Evolutionary conservation across 1,139 yeast species (phyloP).

Genomic region (Debaryomyces coudertii): DNA sequence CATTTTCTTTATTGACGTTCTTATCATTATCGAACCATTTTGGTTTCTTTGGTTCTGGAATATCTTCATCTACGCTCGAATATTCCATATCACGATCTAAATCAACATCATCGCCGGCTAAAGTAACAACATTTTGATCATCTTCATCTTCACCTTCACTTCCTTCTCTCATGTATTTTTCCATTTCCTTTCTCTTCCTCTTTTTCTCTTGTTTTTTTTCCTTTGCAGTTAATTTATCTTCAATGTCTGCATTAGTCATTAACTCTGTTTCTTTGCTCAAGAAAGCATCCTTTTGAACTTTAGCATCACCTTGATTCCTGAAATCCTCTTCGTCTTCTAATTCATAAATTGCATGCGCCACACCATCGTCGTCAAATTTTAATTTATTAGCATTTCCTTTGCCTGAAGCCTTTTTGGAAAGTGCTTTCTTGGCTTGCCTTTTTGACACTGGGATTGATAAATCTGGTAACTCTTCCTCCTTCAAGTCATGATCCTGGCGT

Average conservation of each 20-base stretch:
- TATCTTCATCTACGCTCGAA: slow-evolving; percentile 38
- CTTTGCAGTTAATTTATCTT: slow-evolving; percentile 81
- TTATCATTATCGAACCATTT: slow-evolving; percentile 57
- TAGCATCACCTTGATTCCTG: slow-evolving; percentile 73
- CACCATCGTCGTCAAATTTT: slow-evolving; percentile 92
- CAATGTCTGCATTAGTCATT: slow-evolving; percentile 73
- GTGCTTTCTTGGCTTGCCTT: slow-evolving; percentile 84
- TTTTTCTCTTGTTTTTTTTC: slow-evolving; percentile 87
- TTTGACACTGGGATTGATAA: slow-evolving; percentile 70
- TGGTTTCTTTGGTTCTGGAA: slow-evolving; percentile 54
- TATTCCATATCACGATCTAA: slow-evolving; percentile 54
- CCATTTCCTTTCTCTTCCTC: slow-evolving; percentile 81
- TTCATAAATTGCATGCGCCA: slow-evolving; percentile 87
- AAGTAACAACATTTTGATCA: slow-evolving; percentile 30
- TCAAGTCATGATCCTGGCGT: slow-evolving; percentile 70
- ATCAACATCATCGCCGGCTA: slow-evolving; percentile 32
- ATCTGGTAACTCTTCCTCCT: slow-evolving; percentile 67
- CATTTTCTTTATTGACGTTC: slow-evolving; percentile 23
- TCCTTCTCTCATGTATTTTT: slow-evolving; percentile 54
- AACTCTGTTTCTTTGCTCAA: slow-evolving; percentile 64
- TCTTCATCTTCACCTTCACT: slow-evolving; percentile 38
- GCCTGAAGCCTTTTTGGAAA: slow-evolving; percentile 75
- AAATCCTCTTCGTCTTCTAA: slow-evolving; percentile 89
- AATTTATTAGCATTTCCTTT: slow-evolving; percentile 77
- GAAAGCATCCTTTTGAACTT: slow-evolving; percentile 66